Conservation (phyloP, 805 yeast genomes). For the Yarrowia keelungensis region DNA sequence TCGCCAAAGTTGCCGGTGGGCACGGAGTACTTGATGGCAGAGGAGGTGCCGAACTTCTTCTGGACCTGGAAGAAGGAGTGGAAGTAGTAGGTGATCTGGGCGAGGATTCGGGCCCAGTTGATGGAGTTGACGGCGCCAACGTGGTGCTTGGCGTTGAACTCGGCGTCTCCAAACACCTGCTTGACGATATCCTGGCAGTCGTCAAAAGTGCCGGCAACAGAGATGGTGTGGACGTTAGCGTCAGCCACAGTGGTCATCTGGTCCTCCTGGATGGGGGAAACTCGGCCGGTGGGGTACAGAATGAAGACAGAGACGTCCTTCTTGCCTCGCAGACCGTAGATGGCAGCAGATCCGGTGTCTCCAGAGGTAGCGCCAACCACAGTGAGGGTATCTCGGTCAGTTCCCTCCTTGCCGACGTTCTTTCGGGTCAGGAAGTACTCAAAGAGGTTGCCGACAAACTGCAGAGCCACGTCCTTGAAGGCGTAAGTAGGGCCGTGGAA, state of each 20-base stretch:
- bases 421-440: conserved; percentile 86
- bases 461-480: conserved; percentile 97
- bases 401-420: conserved; percentile 62
- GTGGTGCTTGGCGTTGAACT: conserved; percentile 87
- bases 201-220: conserved; percentile 96
- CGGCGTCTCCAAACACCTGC: conserved; percentile 86
- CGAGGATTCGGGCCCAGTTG: conserved; percentile 98
- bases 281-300: conserved; percentile 95
- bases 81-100: conserved; percentile 97
- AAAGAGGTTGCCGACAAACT: conserved; percentile 95
- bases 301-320: conserved; percentile 98
- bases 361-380: conserved; percentile 99
- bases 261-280: conserved; percentile 96
- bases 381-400: conserved; percentile 78
- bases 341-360: conserved; percentile 99
- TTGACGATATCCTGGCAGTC: conserved; percentile 98
- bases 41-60: conserved; percentile 46
- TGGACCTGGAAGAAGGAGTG: conserved; percentile 81
- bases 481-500: conserved; percentile 99
- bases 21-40: conserved; percentile 80
- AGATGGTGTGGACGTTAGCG: conserved; percentile 89
- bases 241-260: conserved; percentile 98
- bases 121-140: conserved; percentile 98
- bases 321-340: conserved; percentile 95
- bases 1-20: conserved; percentile 99